A percentile compares a stretch with the other conserved stretches of the same genome.
phyloP scores from a whole-genome alignment of 805 yeast species.

The Candida awuae region DNA sequence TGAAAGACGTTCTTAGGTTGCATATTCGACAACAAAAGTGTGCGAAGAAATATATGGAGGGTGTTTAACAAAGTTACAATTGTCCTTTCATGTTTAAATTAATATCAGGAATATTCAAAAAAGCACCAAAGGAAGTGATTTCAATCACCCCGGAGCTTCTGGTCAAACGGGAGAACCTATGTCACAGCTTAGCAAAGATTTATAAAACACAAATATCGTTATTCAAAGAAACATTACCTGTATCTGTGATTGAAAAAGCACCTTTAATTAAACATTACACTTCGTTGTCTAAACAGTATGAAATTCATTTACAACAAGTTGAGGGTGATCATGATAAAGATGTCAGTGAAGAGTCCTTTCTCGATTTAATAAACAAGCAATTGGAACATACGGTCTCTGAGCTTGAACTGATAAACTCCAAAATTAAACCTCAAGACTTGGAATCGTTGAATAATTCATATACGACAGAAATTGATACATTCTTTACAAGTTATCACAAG shows the following conservation, averaged over 20 bases:
- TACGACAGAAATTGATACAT: constrained; percentile 15
- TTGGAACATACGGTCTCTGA: constrained; percentile 10
- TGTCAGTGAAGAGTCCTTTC: constrained; percentile 8
- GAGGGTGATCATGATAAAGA: background rate
- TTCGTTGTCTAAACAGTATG: constrained; percentile 1
- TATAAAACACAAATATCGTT: constrained; percentile 12
- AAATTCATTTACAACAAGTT: constrained; percentile 1
- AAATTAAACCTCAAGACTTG: constrained; percentile 13
- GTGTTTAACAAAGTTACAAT: too few species aligned
- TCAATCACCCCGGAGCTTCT: constrained; percentile 11
- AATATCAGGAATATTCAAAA: constrained; percentile 6
- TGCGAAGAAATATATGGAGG: too few species aligned
- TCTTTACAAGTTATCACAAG: constrained; percentile 20
- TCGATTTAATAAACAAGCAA: constrained; percentile 5
- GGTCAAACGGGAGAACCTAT: constrained; percentile 7
- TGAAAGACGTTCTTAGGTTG: too few species aligned
- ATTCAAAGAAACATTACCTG: background rate
- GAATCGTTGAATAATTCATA: constrained; percentile 18
- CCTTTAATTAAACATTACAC: constrained; percentile 10
- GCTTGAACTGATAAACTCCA: constrained; percentile 10
- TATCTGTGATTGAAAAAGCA: background rate
- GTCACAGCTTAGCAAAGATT: constrained; percentile 5
- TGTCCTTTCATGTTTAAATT: constrained; percentile 10
- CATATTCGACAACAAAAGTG: too few species aligned
- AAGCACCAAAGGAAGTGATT: constrained; percentile 1